A percentile compares a stretch with the other conserved stretches of the same genome.
phyloP scores from a whole-genome alignment of 2,329 filamentous ascomycete genomes.

The Penicillium oxalicum region DNA sequence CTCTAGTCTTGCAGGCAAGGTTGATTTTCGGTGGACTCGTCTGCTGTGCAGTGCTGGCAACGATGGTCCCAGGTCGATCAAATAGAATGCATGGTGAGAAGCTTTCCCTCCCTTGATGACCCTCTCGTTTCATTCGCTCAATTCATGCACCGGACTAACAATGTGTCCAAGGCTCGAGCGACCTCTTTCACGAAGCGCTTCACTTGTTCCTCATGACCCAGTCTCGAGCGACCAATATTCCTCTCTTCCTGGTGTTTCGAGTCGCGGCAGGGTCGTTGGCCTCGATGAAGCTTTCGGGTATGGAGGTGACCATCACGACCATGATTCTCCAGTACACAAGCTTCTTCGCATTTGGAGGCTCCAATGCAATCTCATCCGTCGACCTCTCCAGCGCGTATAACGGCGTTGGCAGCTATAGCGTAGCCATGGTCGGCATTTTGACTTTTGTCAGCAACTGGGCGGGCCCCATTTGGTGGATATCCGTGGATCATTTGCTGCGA shows the following conservation, averaged over 20 bases:
- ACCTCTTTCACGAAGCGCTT: conserved; percentile 57
- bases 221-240: conserved; percentile 76
- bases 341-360: conserved; percentile 87
- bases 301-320: conserved; percentile 62
- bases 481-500: conserved; percentile 46
- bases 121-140: background rate
- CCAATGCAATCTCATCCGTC: conserved; percentile 92
- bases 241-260: conserved; percentile 72
- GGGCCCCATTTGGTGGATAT: conserved; percentile 80
- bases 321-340: conserved; percentile 73
- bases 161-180: conserved; percentile 13
- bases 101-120: background rate
- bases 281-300: conserved; percentile 35
- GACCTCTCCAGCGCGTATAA: conserved; percentile 95
- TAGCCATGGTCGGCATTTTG: conserved; percentile 71
- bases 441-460: conserved; percentile 91
- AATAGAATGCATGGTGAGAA: conserved; percentile 14
- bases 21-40: conserved; percentile 45
- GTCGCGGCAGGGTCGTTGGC: conserved; percentile 52
- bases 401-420: conserved; percentile 73
- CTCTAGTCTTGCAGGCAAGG: conserved; percentile 47
- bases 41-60: conserved; percentile 26
- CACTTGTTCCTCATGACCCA: conserved; percentile 81
- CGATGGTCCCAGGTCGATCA: conserved; percentile 13
- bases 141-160: conserved; percentile 7